Conservation (phyloP, 257 asterid genomes). For the Plantago elongata region DNA sequence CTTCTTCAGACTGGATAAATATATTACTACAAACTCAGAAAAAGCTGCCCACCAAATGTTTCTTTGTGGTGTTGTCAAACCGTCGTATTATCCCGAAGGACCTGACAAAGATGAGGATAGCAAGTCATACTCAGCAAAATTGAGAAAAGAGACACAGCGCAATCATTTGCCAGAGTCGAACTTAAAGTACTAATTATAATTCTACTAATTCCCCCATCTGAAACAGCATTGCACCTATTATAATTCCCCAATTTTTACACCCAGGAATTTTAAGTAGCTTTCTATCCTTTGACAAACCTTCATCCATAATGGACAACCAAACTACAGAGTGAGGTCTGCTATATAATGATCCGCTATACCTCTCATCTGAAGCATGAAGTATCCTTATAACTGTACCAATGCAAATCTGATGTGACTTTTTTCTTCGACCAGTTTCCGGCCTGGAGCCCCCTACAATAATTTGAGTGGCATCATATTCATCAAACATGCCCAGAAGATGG, state of each 20-base stretch:
- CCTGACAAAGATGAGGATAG: slow-evolving; percentile 35
- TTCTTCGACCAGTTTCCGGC: slow-evolving; percentile 33
- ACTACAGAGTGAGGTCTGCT: too few relatives aligned
- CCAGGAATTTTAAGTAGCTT: too few relatives aligned
- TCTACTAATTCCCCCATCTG: neutral
- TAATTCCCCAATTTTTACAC: too few relatives aligned
- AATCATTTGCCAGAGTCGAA: neutral
- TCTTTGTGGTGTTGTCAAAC: slow-evolving; percentile 52
- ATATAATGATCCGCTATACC: slow-evolving; percentile 30
- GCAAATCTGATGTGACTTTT: slow-evolving; percentile 49
- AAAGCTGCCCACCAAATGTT: slow-evolving; percentile 69
- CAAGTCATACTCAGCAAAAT: slow-evolving; percentile 20
- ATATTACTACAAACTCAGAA: slow-evolving; percentile 7
- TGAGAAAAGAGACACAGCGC: neutral
- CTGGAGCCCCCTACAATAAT: slow-evolving; percentile 42
- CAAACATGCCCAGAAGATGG: slow-evolving; percentile 11
- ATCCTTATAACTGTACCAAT: slow-evolving; percentile 59
- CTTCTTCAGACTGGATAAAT: neutral
- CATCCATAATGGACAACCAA: too few relatives aligned
- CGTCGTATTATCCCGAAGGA: slow-evolving; percentile 63
- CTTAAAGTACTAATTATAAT: neutral
- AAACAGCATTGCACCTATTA: neutral
- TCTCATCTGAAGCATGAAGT: slow-evolving; percentile 40
- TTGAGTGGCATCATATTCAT: slow-evolving; percentile 17
- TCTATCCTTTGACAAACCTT: too few relatives aligned